These are phyloP conservation scores for Penicillium bovifimosum DNA, from an alignment of 495 filamentous ascomycete genomes.

Conservation along the genomic window DNA sequence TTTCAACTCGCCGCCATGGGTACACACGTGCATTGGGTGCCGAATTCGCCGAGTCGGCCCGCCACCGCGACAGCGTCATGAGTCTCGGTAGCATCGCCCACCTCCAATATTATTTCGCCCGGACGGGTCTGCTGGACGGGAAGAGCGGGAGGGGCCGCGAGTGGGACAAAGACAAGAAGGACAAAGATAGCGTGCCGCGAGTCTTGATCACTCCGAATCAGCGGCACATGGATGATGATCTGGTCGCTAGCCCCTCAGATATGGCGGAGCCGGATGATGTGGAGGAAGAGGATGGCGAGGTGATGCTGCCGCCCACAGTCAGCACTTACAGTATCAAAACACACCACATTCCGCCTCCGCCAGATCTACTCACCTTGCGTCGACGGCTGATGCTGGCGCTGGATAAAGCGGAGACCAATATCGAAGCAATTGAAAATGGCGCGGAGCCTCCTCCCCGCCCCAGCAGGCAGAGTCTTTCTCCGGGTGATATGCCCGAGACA, in stretches of 20 bases:
- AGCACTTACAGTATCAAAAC: constrained; percentile 91
- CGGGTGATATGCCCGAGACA: constrained; percentile 25
- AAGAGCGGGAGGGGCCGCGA: constrained; percentile 82
- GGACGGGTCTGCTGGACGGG: constrained; percentile 87
- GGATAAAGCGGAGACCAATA: constrained; percentile 59
- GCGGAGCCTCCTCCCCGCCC: constrained; percentile 28
- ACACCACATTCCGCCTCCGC: constrained; percentile 80
- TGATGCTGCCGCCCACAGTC: constrained; percentile 89
- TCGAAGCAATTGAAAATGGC: constrained; percentile 46
- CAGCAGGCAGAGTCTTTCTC: constrained; percentile 30
- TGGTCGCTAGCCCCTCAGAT: constrained; percentile 52
- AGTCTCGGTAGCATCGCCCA: constrained; percentile 95
- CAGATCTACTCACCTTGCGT: constrained; percentile 71
- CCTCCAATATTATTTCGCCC: constrained; percentile 95
- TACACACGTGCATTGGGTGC: constrained; percentile 89
- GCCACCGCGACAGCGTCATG: constrained; percentile 86
- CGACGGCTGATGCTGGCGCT: constrained; percentile 66
- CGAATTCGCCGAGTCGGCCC: constrained; percentile 84
- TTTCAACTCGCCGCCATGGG: constrained; percentile 61
- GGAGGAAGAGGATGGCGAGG: constrained; percentile 54
- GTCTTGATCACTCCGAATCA: constrained; percentile 42
- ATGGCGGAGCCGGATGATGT: constrained; percentile 35
- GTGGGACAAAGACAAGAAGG: constrained; percentile 46
- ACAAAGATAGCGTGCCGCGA: constrained; percentile 35
- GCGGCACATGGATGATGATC: constrained; percentile 37